Evolutionary conservation across 371 early-diverging fungal genomes (phyloP).

Genomic region (Pancytospora epiphaga): DNA sequence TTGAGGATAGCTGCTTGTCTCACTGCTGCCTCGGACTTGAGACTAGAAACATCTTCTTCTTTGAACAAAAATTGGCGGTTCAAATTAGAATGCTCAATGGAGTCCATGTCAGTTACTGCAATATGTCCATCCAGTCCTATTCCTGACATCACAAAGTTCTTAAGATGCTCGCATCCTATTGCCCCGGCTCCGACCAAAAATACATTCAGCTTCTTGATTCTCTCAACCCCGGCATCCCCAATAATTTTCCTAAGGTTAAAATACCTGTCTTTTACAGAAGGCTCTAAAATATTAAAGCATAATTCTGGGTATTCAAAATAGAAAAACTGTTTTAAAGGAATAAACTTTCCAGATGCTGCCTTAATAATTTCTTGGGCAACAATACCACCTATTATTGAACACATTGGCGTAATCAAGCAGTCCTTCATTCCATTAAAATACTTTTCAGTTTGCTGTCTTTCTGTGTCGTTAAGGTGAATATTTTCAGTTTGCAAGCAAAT

Average conservation of each 20-base stretch:
- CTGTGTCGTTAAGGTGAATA: background rate
- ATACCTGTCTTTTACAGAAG: conserved; percentile 69
- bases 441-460: background rate
- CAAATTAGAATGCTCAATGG: conserved; percentile 87
- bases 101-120: conserved; percentile 95
- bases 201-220: conserved; percentile 71
- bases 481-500: background rate
- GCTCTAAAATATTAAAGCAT: conserved; percentile 64
- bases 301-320: conserved; percentile 94
- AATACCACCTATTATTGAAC: conserved; percentile 88
- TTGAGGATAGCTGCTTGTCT: conserved; percentile 82
- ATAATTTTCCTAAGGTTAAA: conserved; percentile 84
- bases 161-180: conserved; percentile 99
- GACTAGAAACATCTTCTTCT: conserved; percentile 74
- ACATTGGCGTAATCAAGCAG: conserved; percentile 73
- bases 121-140: conserved; percentile 74
- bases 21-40: conserved; percentile 85
- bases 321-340: conserved; percentile 82
- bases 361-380: conserved; percentile 98
- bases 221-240: conserved; percentile 76
- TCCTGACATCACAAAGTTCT: conserved; percentile 98
- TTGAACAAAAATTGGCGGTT: conserved; percentile 95
- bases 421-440: conserved; percentile 16
- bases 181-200: conserved; percentile 99
- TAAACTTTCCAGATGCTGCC: conserved; percentile 81